Conservation (phyloP, 2,329 filamentous ascomycete species). For the Fusarium redolens region DNA sequence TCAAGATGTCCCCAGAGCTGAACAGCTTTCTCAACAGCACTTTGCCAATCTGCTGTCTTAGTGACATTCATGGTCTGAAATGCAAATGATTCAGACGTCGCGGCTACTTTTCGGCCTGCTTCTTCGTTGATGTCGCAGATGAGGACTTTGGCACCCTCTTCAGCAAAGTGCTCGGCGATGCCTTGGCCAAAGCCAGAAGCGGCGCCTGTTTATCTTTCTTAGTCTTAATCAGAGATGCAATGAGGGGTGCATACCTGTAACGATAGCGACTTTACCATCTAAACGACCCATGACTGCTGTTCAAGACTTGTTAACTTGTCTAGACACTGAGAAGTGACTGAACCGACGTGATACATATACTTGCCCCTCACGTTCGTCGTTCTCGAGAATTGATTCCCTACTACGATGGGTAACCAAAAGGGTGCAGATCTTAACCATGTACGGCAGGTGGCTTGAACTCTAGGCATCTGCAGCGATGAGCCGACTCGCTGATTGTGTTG, state of each 20-base stretch:
- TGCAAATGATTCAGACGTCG: background rate
- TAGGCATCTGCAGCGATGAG: background rate
- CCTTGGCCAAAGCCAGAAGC: slow-evolving; percentile 28
- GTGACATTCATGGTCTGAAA: slow-evolving; percentile 14
- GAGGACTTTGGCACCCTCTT: slow-evolving; percentile 8
- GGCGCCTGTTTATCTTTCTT: background rate
- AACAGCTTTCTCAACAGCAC: background rate
- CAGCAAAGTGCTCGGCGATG: slow-evolving; percentile 10
- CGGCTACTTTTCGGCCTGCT: background rate
- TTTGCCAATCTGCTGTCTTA: background rate
- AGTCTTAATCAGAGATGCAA: rapidly evolving
- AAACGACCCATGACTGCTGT: slow-evolving; percentile 2
- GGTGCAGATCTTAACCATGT: background rate
- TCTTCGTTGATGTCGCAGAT: slow-evolving; percentile 1
- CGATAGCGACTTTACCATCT: slow-evolving; percentile 19
- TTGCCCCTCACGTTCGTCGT: background rate
- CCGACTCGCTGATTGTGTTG: background rate
- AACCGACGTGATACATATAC: background rate
- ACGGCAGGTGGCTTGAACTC: background rate
- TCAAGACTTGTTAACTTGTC: rapidly evolving
- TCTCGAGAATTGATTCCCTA: background rate
- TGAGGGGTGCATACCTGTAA: background rate
- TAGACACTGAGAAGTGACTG: rapidly evolving
- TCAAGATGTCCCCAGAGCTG: slow-evolving; percentile 2
- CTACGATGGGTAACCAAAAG: too few relatives aligned